phyloP scores from a whole-genome alignment of 2,329 filamentous ascomycete genomes.

The Sodiomyces alkalinus region DNA sequence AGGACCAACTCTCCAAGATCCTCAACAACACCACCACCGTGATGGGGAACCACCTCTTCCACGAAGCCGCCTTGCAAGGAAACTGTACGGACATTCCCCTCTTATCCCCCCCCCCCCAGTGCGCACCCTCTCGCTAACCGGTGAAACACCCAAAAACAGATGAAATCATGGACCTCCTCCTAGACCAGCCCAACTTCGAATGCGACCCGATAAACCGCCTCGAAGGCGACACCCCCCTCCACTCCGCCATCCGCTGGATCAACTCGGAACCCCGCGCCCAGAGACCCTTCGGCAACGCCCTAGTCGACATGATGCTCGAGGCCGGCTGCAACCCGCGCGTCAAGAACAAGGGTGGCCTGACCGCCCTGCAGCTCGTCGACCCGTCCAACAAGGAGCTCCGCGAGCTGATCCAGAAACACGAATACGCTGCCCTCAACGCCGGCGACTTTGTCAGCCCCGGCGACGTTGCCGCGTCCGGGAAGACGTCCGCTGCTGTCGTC shows the following conservation, averaged over 20 bases:
- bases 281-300: conserved; percentile 46
- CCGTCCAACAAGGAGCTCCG: conserved; percentile 49
- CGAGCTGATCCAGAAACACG: conserved; percentile 52
- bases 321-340: conserved; percentile 47
- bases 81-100: conserved; percentile 57
- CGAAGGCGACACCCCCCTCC: conserved; percentile 66
- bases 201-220: conserved; percentile 61
- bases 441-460: conserved; percentile 36
- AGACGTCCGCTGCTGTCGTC: conserved; percentile 5
- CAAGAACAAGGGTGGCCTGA: conserved; percentile 59
- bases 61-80: conserved; percentile 73
- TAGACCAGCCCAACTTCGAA: conserved; percentile 73
- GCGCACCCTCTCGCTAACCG: conserved; percentile 2
- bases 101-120: neutral
- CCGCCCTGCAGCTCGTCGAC: conserved; percentile 57
- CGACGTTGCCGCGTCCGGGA: conserved; percentile 9
- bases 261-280: conserved; percentile 51
- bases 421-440: conserved; percentile 45
- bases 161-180: conserved; percentile 66
- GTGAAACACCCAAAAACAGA: conserved; percentile 30
- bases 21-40: conserved; percentile 78
- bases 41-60: conserved; percentile 77
- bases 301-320: conserved; percentile 71
- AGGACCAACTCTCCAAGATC: conserved; percentile 54
- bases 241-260: conserved; percentile 63